phyloP scores from a whole-genome alignment of 768 basidiomycete genomes.

The Phanerodontia chrysosporium region DNA sequence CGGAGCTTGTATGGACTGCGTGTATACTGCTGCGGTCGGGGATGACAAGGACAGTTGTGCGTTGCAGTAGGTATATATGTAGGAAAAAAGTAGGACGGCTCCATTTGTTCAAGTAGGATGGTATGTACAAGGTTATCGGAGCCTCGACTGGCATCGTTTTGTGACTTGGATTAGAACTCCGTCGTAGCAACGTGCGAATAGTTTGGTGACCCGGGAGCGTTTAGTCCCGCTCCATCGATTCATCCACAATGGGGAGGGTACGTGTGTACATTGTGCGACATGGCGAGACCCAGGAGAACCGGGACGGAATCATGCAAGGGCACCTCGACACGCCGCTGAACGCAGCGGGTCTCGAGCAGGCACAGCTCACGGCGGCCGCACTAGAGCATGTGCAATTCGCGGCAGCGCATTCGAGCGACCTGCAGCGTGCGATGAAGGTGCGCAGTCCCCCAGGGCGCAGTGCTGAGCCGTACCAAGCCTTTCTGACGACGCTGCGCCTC shows the following conservation, averaged over 20 bases:
- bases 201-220: not conserved
- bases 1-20: not conserved
- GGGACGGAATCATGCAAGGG: conserved; percentile 63
- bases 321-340: conserved; percentile 71
- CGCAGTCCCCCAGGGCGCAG: conserved; percentile 12
- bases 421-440: conserved; percentile 64
- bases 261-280: conserved; percentile 42
- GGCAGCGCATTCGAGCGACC: conserved; percentile 55
- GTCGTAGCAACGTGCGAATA: not conserved
- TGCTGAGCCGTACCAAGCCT: no score
- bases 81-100: not conserved
- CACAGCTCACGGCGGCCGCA: conserved; percentile 47
- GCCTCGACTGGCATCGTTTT: not conserved
- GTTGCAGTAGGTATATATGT: not conserved
- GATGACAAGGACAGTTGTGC: not conserved
- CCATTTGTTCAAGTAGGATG: not conserved
- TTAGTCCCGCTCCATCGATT: not conserved
- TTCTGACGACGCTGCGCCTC: not conserved
- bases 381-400: conserved; percentile 53
- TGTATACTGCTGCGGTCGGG: not conserved
- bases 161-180: not conserved
- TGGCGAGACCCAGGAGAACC: conserved; percentile 74
- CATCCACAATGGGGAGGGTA: conserved; percentile 62
- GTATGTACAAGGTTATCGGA: not conserved
- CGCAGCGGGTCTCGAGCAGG: conserved; percentile 55